Percentiles rank a stretch among this genome's conserved stretches.
phyloP scores from a whole-genome alignment of 2,329 filamentous ascomycete species.

The Cercospora sp. region DNA sequence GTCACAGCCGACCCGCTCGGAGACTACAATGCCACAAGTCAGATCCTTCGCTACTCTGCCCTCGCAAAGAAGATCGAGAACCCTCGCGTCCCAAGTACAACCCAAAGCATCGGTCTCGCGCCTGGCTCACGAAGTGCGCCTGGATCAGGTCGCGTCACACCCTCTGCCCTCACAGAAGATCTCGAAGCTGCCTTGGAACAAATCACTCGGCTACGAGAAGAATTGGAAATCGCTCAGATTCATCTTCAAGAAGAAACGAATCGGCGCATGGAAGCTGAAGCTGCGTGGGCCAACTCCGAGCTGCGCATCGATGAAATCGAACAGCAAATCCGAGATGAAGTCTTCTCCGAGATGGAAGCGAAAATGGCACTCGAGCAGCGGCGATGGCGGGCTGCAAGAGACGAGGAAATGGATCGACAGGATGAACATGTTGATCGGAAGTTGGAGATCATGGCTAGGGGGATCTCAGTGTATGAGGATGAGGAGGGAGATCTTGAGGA shows the following conservation, averaged over 20 bases:
- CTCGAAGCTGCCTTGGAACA: constrained; percentile 81
- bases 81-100: constrained; percentile 80
- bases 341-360: constrained; percentile 80
- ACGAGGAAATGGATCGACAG: constrained; percentile 71
- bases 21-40: constrained; percentile 94
- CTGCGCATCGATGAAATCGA: constrained; percentile 72
- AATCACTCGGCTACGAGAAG: constrained; percentile 73
- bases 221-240: constrained; percentile 72
- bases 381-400: constrained; percentile 77
- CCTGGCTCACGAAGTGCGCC: constrained; percentile 21
- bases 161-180: constrained; percentile 58
- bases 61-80: constrained; percentile 91
- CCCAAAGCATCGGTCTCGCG: constrained; percentile 61
- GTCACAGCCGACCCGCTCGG: constrained; percentile 90
- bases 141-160: constrained; percentile 43
- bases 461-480: constrained; percentile 50
- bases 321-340: constrained; percentile 83
- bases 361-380: constrained; percentile 71
- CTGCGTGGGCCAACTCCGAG: constrained; percentile 66
- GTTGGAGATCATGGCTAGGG: constrained; percentile 68
- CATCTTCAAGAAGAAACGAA: constrained; percentile 71
- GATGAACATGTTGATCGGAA: constrained; percentile 89
- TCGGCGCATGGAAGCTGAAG: constrained; percentile 69
- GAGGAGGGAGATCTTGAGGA: constrained; percentile 22
- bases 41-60: constrained; percentile 92